Evolutionary conservation across 1,139 yeast genomes (phyloP), one percentile per base, ranked within the genome.

Genomic region (Pichia terricola): DNA sequence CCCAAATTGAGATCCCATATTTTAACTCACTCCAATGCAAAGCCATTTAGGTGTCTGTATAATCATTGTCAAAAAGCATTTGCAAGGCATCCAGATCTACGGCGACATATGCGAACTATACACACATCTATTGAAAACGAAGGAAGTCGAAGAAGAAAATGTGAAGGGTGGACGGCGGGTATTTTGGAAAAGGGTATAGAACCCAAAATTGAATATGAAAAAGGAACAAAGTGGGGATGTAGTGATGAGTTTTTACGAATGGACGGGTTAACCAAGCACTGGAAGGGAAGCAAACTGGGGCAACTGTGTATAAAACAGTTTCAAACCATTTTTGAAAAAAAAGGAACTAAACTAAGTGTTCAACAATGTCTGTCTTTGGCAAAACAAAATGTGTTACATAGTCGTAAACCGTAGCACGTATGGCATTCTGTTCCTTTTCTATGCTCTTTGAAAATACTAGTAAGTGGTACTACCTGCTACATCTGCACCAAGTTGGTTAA

Each of bases 201-300:
- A 30, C 32, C 32, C 9, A 30, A 30, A 30, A 30, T 30, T 10
- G 2, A 2, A 30, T 30, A 2, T 10, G 10, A 30, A 7, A 10
- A 10, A 8, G 64, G 62, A 26, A 48, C 50, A n/a, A 45, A 43
- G 26, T 60, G 64, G 64, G 64, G 64, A 3, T 60, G 64, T 44
- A 60, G 61, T 26, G 59, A 58, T 45, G 44, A 44, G 9, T 60
- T 60, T 40, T 57, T 57, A 41, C 46, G 64, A 22, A 60, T 58
- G 40, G 64, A 60, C 42, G 64, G 64, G 1, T 48, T 60, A 26
- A 47, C 59, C 7, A 63, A 63, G 1, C 64, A 60, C 41, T 60
- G 64, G 64, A 30, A 30, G 10, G 32, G 10, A 8, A 30, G 32
- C 32, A 30, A 10, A 30, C 1, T 10, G 7, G 32, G 32, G 2